A percentile compares a stretch with the other conserved stretches of the same genome.
Conservation (phyloP, 2,329 filamentous ascomycete genomes). For the Colletotrichum liriopes region DNA sequence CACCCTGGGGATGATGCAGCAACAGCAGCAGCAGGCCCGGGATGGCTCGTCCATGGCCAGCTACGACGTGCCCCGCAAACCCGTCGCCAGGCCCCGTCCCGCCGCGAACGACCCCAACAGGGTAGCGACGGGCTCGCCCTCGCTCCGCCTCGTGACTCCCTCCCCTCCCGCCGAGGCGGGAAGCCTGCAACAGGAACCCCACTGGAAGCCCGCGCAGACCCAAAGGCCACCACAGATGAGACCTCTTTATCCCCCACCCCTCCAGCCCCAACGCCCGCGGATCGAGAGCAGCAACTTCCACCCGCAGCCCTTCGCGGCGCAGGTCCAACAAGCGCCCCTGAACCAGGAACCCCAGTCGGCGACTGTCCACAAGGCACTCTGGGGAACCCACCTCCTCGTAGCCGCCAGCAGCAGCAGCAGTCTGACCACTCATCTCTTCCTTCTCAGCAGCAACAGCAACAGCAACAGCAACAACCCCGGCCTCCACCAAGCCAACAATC, state of each 20-base stretch:
- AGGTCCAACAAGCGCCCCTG: slow-evolving; percentile 29
- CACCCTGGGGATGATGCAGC: slow-evolving; percentile 55
- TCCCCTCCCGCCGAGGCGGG: slow-evolving; percentile 46
- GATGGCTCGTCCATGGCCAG: slow-evolving; percentile 41
- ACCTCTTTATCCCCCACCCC: slow-evolving; percentile 37
- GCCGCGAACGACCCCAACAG: slow-evolving; percentile 26
- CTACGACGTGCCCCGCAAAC: slow-evolving; percentile 39
- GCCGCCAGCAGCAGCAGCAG: slow-evolving; percentile 36
- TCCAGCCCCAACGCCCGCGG: slow-evolving; percentile 33
- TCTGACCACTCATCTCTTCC: slow-evolving; percentile 39
- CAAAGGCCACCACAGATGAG: slow-evolving; percentile 38
- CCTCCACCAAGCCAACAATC: slow-evolving; percentile 43
- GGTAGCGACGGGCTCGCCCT: slow-evolving; percentile 49
- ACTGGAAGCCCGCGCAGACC: slow-evolving; percentile 5
- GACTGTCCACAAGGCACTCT: slow-evolving; percentile 34
- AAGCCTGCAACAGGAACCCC: slow-evolving; percentile 23
- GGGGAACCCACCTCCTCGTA: slow-evolving; percentile 19
- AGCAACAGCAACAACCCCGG: slow-evolving; percentile 43
- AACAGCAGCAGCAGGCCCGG: slow-evolving; percentile 40
- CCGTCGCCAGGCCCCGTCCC: slow-evolving; percentile 26
- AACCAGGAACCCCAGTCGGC: slow-evolving; percentile 32
- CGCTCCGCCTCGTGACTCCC: slow-evolving; percentile 56
- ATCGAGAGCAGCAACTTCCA: slow-evolving; percentile 31
- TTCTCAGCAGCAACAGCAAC: slow-evolving; percentile 46
- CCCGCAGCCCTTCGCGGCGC: slow-evolving; percentile 28